phyloP scores from a whole-genome alignment of 2,329 filamentous ascomycete species.

The Emmonsiellopsis sp. region DNA sequence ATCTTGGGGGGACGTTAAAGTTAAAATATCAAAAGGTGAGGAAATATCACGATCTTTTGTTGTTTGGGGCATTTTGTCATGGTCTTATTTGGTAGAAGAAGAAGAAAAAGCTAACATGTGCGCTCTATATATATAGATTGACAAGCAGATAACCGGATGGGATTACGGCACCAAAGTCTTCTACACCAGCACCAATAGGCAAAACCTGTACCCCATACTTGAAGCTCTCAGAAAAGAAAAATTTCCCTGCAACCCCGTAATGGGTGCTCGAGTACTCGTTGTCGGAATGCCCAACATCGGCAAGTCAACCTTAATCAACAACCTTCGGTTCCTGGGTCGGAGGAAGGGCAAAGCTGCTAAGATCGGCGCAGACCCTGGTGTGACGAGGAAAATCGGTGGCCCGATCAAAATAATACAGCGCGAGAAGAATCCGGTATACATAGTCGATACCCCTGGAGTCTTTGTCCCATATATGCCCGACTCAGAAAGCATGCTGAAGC shows the following conservation, averaged over 20 bases:
- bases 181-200: constrained; percentile 37
- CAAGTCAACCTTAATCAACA: constrained; percentile 90
- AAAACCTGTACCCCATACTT: constrained; percentile 42
- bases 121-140: too few relatives aligned
- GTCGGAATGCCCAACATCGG: constrained; percentile 98
- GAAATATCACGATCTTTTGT: neutral
- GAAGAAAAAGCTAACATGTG: constrained; percentile 27
- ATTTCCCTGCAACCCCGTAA: constrained; percentile 40
- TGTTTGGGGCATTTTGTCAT: neutral
- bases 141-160: too few relatives aligned
- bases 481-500: constrained; percentile 82
- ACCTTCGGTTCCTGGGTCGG: constrained; percentile 52
- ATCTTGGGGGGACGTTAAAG: constrained; percentile 51
- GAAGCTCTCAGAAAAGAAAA: constrained; percentile 18
- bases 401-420: constrained; percentile 70
- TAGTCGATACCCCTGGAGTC: constrained; percentile 88
- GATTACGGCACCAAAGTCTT: constrained; percentile 25
- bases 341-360: constrained; percentile 58
- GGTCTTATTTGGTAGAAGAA: constrained; percentile 21
- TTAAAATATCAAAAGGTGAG: constrained; percentile 35
- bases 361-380: constrained; percentile 79
- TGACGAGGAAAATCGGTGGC: constrained; percentile 76
- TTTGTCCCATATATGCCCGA: constrained; percentile 87
- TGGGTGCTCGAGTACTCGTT: constrained; percentile 74
- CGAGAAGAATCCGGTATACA: constrained; percentile 55